Evolutionary conservation across 169 alveolate species (phyloP), one percentile per base, ranked within the genome.

Genomic region (Eimeria acervulina): DNA sequence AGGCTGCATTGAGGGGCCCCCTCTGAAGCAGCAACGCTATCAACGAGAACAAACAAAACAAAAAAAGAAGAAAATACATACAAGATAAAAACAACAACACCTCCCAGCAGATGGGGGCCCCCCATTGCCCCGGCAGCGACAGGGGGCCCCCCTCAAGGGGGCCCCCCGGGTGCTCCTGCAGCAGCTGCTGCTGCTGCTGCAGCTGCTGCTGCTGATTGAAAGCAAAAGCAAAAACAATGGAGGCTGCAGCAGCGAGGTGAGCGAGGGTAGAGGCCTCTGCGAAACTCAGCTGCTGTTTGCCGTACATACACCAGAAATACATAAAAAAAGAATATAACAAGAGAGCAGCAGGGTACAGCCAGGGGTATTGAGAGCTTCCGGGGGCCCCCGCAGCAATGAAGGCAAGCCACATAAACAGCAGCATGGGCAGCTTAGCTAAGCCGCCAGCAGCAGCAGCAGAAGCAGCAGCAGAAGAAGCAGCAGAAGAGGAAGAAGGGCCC

Each of bases 401-500:
- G 15, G 74, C 10, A 3, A 63, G 74, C 74, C 74, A 63, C 74
- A 63, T 6, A 5, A n/a, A 17, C 36, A n/a, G 36, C n/a, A n/a
- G n/a, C n/a, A n/a, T n/a, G n/a, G n/a, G n/a, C n/a, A n/a, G n/a
- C n/a, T n/a, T n/a, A n/a, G n/a, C n/a, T n/a, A n/a, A n/a, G n/a
- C n/a, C n/a, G n/a, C n/a, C 74, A 63, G 74, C 74, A 63, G 74
- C 74, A 63, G 74, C 74, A 63, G 74, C 74, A 23, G 74, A 7
- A n/a, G 74, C 74, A 63, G 31, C 31, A 63, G 74, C 36, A 4
- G 36, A 17, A 4, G 8, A 8, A n/a, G 8, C n/a, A 63, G n/a
- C n/a, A n/a, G n/a, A 4, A 23, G 74, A 63, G 55, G 55, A 5
- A 47, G 12, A 47, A 7, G 19, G 55, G 5, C 55, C 19, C 74